Evolutionary conservation across 306 rosid species (phyloP).

Genomic region (Cucumis hystrix): DNA sequence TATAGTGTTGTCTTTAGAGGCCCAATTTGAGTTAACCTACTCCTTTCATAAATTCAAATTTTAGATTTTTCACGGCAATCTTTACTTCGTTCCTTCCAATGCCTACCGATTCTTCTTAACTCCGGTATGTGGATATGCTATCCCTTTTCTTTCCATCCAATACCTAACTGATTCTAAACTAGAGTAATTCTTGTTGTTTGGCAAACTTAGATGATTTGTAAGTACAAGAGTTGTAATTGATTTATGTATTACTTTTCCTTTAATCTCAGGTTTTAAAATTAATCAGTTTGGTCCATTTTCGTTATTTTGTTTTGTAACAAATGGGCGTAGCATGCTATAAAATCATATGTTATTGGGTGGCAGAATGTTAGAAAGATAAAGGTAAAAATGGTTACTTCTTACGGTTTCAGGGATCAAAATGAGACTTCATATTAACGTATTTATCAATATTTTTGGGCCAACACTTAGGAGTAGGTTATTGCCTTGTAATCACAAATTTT

Average conservation of each 20-base stretch:
- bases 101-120: no score
- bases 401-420: not conserved
- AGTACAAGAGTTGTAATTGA: not conserved
- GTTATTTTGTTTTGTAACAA: not conserved
- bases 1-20: no score
- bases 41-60: no score
- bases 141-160: no score
- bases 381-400: not conserved
- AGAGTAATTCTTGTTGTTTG: not conserved
- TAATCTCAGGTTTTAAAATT: not conserved
- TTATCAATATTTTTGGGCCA: not conserved
- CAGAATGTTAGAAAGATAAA: not conserved
- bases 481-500: no score
- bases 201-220: conserved; percentile 3
- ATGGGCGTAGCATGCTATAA: not conserved
- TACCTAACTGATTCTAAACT: no score
- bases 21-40: no score
- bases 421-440: not conserved
- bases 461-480: no score
- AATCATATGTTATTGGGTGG: not conserved
- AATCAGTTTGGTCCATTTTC: not conserved
- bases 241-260: no score
- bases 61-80: no score
- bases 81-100: no score
- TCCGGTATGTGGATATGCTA: no score